Base-by-base conservation (phyloP, 192 early-diverging fungal genomes). In the Lunasporangiospora selenospora region DNA sequence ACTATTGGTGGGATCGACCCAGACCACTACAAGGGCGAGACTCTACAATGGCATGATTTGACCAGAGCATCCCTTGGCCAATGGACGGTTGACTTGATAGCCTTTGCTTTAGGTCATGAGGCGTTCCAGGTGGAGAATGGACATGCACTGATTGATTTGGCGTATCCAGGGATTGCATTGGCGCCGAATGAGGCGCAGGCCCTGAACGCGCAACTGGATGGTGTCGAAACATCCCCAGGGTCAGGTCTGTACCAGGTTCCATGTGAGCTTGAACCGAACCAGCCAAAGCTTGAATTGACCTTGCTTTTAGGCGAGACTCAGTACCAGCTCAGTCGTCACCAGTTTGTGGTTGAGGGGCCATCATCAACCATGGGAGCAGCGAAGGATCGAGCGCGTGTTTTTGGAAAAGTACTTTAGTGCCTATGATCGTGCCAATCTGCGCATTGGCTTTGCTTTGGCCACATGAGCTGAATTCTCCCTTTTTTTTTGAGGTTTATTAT, bases 1-100 rank as follows among this genome's bases (percentile, higher is more conserved):
- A 13, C 48, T 9, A 90, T 90, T 40, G 96, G 96, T 46, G 93
- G 87, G n/a, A 58, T 90, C 38, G 88, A 98, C 75, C 38, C 87
- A 39, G 76, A 76, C 27, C 93, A 89, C 62, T 94, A 84, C 75
- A 70, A 55, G 13, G 89, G 85, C 36, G 83, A 88, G 15, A 76
- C 16, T 6, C 53, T 91, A 15, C 67, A 83, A 53, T 99, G 92
- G 90, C 87, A 93, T 57, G 88, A 90, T n/a, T 87, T 99, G 45
- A 78, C 84, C n/a, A 87, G 93, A 0, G 6, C 5, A 15, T 6
- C 26, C 61, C 91, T 92, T 63, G 95, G 89, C 0, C 95, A 99
- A 80, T 99, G 97, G 97, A 93, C 97, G 75, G 93, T 98, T 19
- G 88, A 88, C 23, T 77, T 99, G 36, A 84, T 93, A 31, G 80